Evolutionary conservation across 805 yeast genomes (phyloP).

Genomic region (Candida quercuum): DNA sequence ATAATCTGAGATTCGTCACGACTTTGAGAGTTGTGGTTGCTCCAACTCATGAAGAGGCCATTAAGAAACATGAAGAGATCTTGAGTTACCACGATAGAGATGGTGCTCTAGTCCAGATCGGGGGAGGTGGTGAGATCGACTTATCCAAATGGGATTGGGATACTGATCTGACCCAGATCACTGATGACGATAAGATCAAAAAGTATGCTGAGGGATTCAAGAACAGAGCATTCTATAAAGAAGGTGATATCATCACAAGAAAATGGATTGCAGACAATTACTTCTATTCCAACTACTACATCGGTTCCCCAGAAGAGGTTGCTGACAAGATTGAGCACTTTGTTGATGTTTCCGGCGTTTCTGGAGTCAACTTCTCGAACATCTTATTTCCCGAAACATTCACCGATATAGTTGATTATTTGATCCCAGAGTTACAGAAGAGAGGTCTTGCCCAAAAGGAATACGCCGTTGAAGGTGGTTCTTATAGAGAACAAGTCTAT

Average conservation of each 20-base stretch:
- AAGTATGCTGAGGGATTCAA: slow-evolving; percentile 23
- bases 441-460: slow-evolving; percentile 33
- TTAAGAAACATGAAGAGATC: slow-evolving; percentile 29
- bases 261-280: slow-evolving; percentile 24
- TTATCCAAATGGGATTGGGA: slow-evolving; percentile 39
- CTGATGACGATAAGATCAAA: slow-evolving; percentile 27
- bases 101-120: slow-evolving; percentile 39
- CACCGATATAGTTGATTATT: slow-evolving; percentile 31
- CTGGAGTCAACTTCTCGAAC: slow-evolving; percentile 38
- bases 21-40: slow-evolving; percentile 33
- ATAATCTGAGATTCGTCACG: slow-evolving; percentile 35
- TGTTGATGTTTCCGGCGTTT: slow-evolving; percentile 35
- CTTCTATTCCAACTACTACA: slow-evolving; percentile 14
- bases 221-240: slow-evolving; percentile 17
- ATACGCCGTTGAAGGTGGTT: too few relatives aligned
- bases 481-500: slow-evolving; percentile 31
- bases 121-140: slow-evolving; percentile 42
- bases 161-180: slow-evolving; percentile 31
- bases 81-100: slow-evolving; percentile 31
- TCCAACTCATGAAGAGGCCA: slow-evolving; percentile 39
- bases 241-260: slow-evolving; percentile 24
- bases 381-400: slow-evolving; percentile 34
- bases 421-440: slow-evolving; percentile 32
- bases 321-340: slow-evolving; percentile 37
- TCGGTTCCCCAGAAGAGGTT: slow-evolving; percentile 32